Evolutionary conservation across 306 rosid genomes (phyloP).

Genomic region (Trichosanthes truncata): DNA sequence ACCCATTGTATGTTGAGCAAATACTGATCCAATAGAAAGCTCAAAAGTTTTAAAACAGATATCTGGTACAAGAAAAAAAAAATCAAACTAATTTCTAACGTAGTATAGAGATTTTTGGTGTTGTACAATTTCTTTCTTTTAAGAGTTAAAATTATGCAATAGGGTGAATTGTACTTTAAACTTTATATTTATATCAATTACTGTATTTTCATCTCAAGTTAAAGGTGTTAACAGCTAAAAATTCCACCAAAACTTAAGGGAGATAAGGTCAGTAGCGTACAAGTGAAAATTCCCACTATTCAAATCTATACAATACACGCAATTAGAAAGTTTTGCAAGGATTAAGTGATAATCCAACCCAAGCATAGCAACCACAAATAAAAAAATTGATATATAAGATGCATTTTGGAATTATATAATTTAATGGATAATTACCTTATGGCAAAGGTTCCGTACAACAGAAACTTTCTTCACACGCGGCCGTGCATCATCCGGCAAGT

Average conservation of each 20-base stretch:
- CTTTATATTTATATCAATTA: not conserved
- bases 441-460: constrained; percentile 82
- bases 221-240: not conserved
- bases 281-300: not conserved
- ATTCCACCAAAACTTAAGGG: not conserved
- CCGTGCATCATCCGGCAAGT: constrained; percentile 68
- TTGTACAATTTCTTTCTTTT: not conserved
- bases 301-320: not conserved
- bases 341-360: not conserved
- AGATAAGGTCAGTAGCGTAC: not conserved
- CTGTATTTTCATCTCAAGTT: not conserved
- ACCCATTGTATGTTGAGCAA: constrained; percentile 5
- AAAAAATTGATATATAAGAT: not conserved
- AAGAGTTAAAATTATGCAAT: not conserved
- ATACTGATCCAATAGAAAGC: not conserved
- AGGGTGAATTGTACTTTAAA: not conserved
- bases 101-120: not conserved
- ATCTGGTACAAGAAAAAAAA: not conserved
- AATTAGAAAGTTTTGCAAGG: not conserved
- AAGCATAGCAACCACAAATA: not conserved
- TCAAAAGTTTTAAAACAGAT: not conserved
- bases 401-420: not conserved
- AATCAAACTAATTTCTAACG: not conserved
- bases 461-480: constrained; percentile 58
- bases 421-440: constrained; percentile 46